phyloP scores from a whole-genome alignment of 164 flowering plant genomes.

The Aristolochia contorta region DNA sequence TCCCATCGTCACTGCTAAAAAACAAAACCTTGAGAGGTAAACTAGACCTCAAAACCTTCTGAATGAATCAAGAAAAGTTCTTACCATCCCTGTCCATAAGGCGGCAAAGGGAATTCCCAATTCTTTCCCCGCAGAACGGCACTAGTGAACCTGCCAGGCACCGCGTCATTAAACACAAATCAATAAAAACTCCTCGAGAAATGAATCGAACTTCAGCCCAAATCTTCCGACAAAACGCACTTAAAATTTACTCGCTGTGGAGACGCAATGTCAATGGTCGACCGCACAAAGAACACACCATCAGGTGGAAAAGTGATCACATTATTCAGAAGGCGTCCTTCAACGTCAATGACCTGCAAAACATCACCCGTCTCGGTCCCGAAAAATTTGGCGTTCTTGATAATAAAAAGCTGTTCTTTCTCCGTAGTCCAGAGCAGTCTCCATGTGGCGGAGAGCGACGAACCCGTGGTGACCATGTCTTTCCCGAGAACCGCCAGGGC shows the following conservation, averaged over 20 bases:
- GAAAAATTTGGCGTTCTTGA: conserved; percentile 61
- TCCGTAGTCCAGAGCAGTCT: conserved; percentile 95
- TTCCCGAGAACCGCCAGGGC: conserved; percentile 42
- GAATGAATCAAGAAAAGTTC: conserved; percentile 11
- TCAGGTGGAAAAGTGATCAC: conserved; percentile 89
- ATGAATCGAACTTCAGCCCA: background rate
- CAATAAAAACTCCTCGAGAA: background rate
- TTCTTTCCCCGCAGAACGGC: conserved; percentile 69
- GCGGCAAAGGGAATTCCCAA: conserved; percentile 91
- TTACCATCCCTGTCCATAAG: conserved; percentile 98
- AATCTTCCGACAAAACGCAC: conserved; percentile 15
- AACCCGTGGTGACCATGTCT: conserved; percentile 48
- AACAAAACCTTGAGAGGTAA: no score
- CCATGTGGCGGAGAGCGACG: conserved; percentile 87
- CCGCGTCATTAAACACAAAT: background rate
- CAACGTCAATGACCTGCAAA: conserved; percentile 87
- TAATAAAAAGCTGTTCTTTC: conserved; percentile 89
- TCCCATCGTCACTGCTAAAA: no score
- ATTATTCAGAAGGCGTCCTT: conserved; percentile 39
- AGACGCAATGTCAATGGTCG: conserved; percentile 58
- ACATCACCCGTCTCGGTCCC: conserved; percentile 84
- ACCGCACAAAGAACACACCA: conserved; percentile 89
- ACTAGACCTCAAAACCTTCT: background rate
- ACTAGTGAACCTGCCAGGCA: conserved; percentile 63
- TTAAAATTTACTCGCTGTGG: conserved; percentile 78